Conservation (phyloP, 2,329 filamentous ascomycete genomes). For the Elsinoe australis region DNA sequence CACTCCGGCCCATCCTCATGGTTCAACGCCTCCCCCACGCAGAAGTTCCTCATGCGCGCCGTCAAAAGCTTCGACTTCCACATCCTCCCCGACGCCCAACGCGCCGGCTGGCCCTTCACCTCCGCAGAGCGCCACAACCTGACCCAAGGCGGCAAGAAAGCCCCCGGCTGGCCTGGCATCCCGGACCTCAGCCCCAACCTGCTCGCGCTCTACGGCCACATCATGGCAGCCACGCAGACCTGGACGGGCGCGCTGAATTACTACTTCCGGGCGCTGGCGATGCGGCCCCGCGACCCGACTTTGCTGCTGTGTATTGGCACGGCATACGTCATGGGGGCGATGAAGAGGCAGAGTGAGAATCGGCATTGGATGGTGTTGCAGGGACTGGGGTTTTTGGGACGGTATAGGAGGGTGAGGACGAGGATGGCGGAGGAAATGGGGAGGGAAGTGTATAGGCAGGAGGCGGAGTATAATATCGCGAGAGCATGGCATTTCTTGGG, state of each 20-base stretch:
- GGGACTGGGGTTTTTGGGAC: slow-evolving; percentile 70
- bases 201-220: slow-evolving; percentile 82
- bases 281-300: slow-evolving; percentile 68
- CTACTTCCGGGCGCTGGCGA: slow-evolving; percentile 58
- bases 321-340: slow-evolving; percentile 77
- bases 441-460: slow-evolving; percentile 50
- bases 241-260: slow-evolving; percentile 83
- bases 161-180: slow-evolving; percentile 18
- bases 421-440: slow-evolving; percentile 26
- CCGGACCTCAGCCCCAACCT: slow-evolving; percentile 66
- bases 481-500: slow-evolving; percentile 70
- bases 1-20: slow-evolving; percentile 64
- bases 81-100: slow-evolving; percentile 48
- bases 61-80: slow-evolving; percentile 80
- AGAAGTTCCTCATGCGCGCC: slow-evolving; percentile 86
- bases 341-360: slow-evolving; percentile 86
- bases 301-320: slow-evolving; percentile 75
- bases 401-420: slow-evolving; percentile 50
- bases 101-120: slow-evolving; percentile 37
- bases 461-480: slow-evolving; percentile 75
- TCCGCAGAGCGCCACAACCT: slow-evolving; percentile 33
- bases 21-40: slow-evolving; percentile 72
- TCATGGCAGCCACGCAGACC: slow-evolving; percentile 73
- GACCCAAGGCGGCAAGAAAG: slow-evolving; percentile 34
- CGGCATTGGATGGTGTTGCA: slow-evolving; percentile 81